Percentiles rank a stretch among this genome's conserved stretches.
phyloP scores from a whole-genome alignment of 306 rosid genomes.

The Prosopis cineraria region DNA sequence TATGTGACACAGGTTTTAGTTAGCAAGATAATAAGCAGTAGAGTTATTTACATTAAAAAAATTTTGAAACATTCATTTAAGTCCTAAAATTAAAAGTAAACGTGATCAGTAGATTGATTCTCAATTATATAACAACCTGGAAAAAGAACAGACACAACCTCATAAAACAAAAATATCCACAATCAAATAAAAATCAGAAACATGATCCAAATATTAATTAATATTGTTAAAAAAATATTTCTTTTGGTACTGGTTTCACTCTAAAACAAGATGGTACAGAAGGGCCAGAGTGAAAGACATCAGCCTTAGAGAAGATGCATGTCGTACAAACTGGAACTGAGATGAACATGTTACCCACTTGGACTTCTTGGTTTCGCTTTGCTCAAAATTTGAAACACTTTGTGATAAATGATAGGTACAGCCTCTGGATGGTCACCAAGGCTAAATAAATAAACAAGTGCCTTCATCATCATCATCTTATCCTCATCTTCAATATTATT shows the following conservation, averaged over 20 bases:
- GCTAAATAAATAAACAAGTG: conserved; percentile 19
- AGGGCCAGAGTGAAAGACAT: neutral
- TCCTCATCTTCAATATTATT: conserved; percentile 42
- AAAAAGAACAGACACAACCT: neutral
- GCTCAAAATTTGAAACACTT: conserved; percentile 23
- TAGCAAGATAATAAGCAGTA: no score
- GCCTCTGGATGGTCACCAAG: conserved; percentile 35
- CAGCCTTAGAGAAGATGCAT: conserved; percentile 4
- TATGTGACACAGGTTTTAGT: no score
- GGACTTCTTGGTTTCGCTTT: conserved; percentile 14
- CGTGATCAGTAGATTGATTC: neutral
- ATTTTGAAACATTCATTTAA: neutral
- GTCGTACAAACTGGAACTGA: conserved; percentile 4
- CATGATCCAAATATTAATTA: neutral
- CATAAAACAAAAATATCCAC: neutral
- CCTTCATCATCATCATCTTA: conserved; percentile 7
- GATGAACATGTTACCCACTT: conserved; percentile 10
- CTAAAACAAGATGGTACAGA: neutral
- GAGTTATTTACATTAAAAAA: neutral
- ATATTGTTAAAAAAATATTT: neutral
- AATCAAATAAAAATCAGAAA: neutral
- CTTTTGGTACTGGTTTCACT: neutral
- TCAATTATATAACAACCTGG: neutral
- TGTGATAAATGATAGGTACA: conserved; percentile 26
- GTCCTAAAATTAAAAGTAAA: neutral